A percentile compares a stretch with the other conserved stretches of the same genome.
Evolutionary conservation across 1,284 basidiomycete genomes (phyloP).

Genomic region (Anthracocystis walkeri): DNA sequence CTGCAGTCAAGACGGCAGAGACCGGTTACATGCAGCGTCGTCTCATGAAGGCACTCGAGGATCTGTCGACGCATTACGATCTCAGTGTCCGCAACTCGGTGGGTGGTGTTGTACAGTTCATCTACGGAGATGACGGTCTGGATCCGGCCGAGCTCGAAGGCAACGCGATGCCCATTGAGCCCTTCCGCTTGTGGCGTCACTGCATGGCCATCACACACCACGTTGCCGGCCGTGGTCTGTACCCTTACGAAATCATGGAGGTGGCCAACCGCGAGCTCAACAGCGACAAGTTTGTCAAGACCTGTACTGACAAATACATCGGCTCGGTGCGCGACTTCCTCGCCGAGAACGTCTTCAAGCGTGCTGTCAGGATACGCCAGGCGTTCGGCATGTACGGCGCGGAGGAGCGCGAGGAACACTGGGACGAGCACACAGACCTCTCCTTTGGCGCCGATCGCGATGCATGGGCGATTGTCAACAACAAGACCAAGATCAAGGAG

Average conservation of each 20-base stretch:
- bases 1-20: conserved; percentile 99
- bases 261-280: conserved; percentile 78
- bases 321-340: conserved; percentile 83
- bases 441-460: conserved; percentile 79
- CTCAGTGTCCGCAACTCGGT: conserved; percentile 94
- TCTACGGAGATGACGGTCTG: conserved; percentile 95
- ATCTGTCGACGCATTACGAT: conserved; percentile 96
- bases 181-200: conserved; percentile 83
- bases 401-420: conserved; percentile 79
- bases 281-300: conserved; percentile 73
- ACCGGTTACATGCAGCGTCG: conserved; percentile 99
- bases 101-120: conserved; percentile 97
- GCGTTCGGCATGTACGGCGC: conserved; percentile 87
- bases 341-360: conserved; percentile 77
- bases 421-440: conserved; percentile 82
- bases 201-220: conserved; percentile 76
- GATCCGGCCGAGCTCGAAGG: conserved; percentile 97
- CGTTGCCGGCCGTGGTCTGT: conserved; percentile 74
- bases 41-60: conserved; percentile 98
- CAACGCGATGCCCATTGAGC: conserved; percentile 81
- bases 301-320: conserved; percentile 78
- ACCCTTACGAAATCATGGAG: conserved; percentile 89
- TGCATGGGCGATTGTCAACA: conserved; percentile 78
- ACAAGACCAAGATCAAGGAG: conserved; percentile 89
- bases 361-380: conserved; percentile 79